Evolutionary conservation across 164 flowering plant genomes (phyloP), one percentile per base, ranked within the genome.

Genomic region (Euptelea pleiosperma): DNA sequence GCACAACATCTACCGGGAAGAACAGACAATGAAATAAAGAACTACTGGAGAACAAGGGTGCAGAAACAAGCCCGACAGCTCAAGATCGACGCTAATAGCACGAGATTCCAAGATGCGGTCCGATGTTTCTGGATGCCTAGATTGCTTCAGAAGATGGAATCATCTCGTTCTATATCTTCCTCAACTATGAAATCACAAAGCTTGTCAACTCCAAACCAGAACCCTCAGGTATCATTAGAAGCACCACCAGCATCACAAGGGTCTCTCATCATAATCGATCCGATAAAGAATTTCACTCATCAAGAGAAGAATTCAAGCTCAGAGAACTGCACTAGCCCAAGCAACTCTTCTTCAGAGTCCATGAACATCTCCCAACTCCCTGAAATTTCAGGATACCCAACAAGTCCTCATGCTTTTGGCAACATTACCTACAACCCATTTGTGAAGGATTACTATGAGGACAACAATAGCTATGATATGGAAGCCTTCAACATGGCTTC

Each of bases 21-120:
- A n/a, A n/a, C n/a, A n/a, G n/a, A n/a, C n/a, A n/a, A n/a, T n/a
- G 95, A 84, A 36, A 87, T 87, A 33, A 87, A 87, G 72, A 87
- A 87, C 60, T 87, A 85, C 52, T 87, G 95, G 95, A 72, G 95
- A 69, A 87, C 95, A 10, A 55, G 87, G 52, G 84, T 85, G 39
- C 87, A 83, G 21, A 87, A 81, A 61, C 87, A 87, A 57, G 95
- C 91, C 6, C 25, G 78, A n/a, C 82, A 79, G 22, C 84, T 84
- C 1, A 81, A 82, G 34, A 62, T 77, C 12, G 86, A 82, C 24
- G 71, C 73, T 6, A 77, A 84, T 42, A 81, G 89, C 73, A 50
- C 66, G 8, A 73, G 45, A 15, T 84, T 84, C 46, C 74, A 68
- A 2, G 81, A 84, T n/a, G 55, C 77, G 1, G 61, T 87, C n/a